phyloP scores from a whole-genome alignment of 1,139 yeast species.

The Lodderomyces jiufengensis region DNA sequence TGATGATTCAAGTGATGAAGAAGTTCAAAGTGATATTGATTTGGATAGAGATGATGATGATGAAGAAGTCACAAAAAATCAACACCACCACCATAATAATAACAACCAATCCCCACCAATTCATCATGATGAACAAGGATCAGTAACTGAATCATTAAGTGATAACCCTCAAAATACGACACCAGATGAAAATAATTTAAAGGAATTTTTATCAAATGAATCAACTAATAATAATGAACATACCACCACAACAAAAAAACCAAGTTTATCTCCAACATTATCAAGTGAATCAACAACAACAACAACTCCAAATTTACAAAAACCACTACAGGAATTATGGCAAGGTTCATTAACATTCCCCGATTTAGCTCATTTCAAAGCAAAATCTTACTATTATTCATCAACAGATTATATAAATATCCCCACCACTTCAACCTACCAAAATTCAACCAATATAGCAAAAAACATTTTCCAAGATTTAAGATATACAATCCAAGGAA shows the following conservation, averaged over 20 bases:
- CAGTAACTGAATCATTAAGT: conserved; percentile 2
- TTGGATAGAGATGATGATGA: conserved; percentile 1
- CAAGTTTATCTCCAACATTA: too few species aligned
- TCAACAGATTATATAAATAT: conserved; percentile 22
- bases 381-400: conserved; percentile 41
- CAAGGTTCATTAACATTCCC: conserved; percentile 54
- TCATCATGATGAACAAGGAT: conserved; percentile 1
- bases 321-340: conserved; percentile 39
- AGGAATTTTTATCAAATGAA: conserved; percentile 15
- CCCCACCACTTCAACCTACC: conserved; percentile 13
- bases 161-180: neutral
- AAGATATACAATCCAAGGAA: conserved; percentile 56
- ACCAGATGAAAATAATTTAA: conserved; percentile 23
- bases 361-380: conserved; percentile 49
- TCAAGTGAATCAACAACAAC: too few species aligned
- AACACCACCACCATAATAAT: neutral
- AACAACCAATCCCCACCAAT: neutral
- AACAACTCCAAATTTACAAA: neutral
- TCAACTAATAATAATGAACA: too few species aligned
- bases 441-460: conserved; percentile 25
- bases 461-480: conserved; percentile 27
- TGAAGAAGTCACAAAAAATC: conserved; percentile 3
- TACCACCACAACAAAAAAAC: neutral
- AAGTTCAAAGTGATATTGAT: conserved; percentile 3
- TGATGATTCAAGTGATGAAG: conserved; percentile 4